Evolutionary conservation across 352 stramenopile species (phyloP).

Genomic region (Pythium aristosporum): DNA sequence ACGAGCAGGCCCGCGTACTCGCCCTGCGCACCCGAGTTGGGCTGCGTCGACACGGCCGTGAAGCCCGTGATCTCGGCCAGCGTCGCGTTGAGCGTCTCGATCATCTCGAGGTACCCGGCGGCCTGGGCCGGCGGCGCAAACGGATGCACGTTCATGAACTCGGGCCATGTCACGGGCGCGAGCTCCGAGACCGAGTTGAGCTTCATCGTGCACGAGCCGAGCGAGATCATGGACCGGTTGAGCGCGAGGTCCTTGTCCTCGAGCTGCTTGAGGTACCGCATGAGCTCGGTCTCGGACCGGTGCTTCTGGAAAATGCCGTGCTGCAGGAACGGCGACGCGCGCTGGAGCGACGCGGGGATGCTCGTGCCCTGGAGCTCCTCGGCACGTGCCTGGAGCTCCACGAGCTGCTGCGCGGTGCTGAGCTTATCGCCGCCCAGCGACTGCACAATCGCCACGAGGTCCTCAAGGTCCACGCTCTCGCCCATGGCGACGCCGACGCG

Average conservation of each 20-base stretch:
- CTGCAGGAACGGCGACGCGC: conserved; percentile 83
- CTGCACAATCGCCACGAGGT: conserved; percentile 88
- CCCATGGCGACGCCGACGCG: conserved; percentile 96
- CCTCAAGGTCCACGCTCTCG: conserved; percentile 92
- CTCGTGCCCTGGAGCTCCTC: conserved; percentile 54
- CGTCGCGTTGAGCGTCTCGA: conserved; percentile 95
- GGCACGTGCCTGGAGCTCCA: conserved; percentile 56
- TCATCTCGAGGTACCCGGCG: conserved; percentile 96
- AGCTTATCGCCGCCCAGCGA: conserved; percentile 56
- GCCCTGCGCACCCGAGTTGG: conserved; percentile 97
- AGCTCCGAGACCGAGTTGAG: conserved; percentile 98
- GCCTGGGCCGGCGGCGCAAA: conserved; percentile 96
- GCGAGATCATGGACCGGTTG: conserved; percentile 99
- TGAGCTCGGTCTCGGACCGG: conserved; percentile 94
- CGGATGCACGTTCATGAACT: conserved; percentile 98
- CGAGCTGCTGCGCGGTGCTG: conserved; percentile 35
- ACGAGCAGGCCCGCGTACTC: conserved; percentile 97
- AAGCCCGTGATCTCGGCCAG: conserved; percentile 99
- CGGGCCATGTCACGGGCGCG: conserved; percentile 96
- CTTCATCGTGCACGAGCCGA: conserved; percentile 99
- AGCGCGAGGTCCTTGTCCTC: conserved; percentile 98
- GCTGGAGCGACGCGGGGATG: conserved; percentile 60
- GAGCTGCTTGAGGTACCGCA: conserved; percentile 98
- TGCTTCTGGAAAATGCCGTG: conserved; percentile 98
- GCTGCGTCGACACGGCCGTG: conserved; percentile 95